Evolutionary conservation across 169 alveolate genomes (phyloP).

Genomic region (Cryptosporidium ubiquitum): DNA sequence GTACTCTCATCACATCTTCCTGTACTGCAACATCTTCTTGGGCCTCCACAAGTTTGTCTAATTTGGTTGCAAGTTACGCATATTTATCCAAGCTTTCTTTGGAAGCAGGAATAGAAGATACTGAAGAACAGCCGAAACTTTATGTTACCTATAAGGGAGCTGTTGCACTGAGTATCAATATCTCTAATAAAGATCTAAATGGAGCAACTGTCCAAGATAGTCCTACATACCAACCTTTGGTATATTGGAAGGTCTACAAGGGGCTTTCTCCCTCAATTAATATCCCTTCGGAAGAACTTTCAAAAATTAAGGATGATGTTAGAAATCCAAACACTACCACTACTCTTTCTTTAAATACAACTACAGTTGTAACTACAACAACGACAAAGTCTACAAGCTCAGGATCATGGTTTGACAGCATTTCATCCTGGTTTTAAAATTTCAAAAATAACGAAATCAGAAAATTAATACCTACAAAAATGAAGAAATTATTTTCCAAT

Average conservation of each 20-base stretch:
- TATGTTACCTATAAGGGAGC: constrained; percentile 42
- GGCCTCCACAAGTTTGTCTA: not conserved
- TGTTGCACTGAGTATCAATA: not conserved
- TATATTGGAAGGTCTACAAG: constrained; percentile 14
- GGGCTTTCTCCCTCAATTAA: constrained; percentile 42
- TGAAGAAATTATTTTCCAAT: not conserved
- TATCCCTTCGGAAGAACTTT: not conserved
- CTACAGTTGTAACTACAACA: constrained; percentile 41
- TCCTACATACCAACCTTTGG: constrained; percentile 57
- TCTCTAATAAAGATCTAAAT: constrained; percentile 4
- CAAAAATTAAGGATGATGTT: not conserved
- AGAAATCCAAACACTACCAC: constrained; percentile 28
- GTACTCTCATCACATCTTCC: constrained; percentile 14
- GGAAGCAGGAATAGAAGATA: constrained; percentile 21
- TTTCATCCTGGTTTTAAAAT: constrained; percentile 40
- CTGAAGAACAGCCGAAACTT: constrained; percentile 9
- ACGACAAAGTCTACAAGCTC: constrained; percentile 9
- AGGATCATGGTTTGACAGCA: constrained; percentile 14
- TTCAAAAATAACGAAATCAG: not conserved
- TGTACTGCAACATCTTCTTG: constrained; percentile 27
- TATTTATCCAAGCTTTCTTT: constrained; percentile 7
- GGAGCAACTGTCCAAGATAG: constrained; percentile 44
- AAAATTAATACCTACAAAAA: not conserved
- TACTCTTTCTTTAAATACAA: not conserved
- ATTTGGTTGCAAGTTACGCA: constrained; percentile 30